phyloP scores from a whole-genome alignment of 106 monocot genomes.

The Dendrobium officinale region DNA sequence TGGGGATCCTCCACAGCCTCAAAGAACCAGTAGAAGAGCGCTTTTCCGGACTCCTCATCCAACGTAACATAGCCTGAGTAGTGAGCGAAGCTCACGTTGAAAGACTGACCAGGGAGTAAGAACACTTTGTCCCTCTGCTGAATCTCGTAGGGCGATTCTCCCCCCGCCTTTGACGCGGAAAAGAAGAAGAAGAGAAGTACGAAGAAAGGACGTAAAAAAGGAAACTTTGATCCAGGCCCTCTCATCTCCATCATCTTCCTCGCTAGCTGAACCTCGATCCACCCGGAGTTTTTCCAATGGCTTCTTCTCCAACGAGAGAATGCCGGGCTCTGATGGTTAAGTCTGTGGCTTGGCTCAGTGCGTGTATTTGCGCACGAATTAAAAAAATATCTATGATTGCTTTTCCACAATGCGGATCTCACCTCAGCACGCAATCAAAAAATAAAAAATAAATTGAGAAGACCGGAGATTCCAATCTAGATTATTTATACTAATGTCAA shows the following conservation, averaged over 20 bases:
- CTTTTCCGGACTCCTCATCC: constrained; percentile 44
- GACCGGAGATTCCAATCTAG: too few relatives aligned
- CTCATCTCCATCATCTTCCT: constrained; percentile 12
- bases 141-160: constrained; percentile 3
- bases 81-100: constrained; percentile 73
- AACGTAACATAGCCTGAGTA: constrained; percentile 80
- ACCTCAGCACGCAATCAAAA: neutral
- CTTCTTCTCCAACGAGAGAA: too few relatives aligned
- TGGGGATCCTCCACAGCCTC: constrained; percentile 74
- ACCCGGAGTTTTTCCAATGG: too few relatives aligned
- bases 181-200: constrained; percentile 9
- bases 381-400: neutral
- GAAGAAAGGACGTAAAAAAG: neutral
- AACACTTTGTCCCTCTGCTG: constrained; percentile 44
- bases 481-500: too few relatives aligned
- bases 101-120: constrained; percentile 50
- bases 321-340: too few relatives aligned
- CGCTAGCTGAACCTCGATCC: neutral
- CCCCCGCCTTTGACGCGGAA: neutral
- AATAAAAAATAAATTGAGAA: neutral
- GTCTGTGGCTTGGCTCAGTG: too few relatives aligned
- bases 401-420: neutral
- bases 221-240: neutral
- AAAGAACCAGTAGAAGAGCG: constrained; percentile 98
- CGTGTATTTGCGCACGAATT: neutral